Evolutionary conservation across 768 basidiomycete species (phyloP).

Genomic region (Cystobasidiopsis lactophilus): DNA sequence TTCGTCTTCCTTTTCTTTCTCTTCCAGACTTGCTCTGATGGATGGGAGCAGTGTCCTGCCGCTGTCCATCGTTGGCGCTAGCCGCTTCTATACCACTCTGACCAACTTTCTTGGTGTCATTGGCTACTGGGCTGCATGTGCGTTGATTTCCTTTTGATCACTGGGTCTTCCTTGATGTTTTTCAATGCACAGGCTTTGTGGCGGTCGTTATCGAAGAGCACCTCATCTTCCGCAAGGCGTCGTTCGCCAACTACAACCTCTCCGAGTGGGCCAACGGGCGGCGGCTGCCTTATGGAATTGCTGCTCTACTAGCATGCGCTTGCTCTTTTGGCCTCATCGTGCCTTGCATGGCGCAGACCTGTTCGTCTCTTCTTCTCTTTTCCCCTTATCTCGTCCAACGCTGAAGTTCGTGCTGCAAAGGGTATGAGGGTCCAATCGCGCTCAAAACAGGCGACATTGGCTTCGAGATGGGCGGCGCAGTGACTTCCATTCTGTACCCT

Average conservation of each 20-base stretch:
- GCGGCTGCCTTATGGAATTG: conserved; percentile 38
- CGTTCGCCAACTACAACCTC: conserved; percentile 32
- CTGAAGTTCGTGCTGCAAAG: not conserved
- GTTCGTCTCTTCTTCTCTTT: conserved; percentile 22
- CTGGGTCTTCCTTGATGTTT: not conserved
- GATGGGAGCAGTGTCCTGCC: too few relatives aligned
- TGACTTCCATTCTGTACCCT: not conserved
- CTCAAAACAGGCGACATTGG: conserved; percentile 41
- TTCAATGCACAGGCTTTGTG: not conserved
- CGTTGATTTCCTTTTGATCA: not conserved
- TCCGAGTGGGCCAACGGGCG: conserved; percentile 35
- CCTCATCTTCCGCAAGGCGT: conserved; percentile 36
- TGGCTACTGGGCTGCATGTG: conserved; percentile 20
- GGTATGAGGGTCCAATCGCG: conserved; percentile 49
- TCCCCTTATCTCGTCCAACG: not conserved
- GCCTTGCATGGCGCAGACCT: conserved; percentile 46
- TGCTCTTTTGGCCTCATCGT: conserved; percentile 37
- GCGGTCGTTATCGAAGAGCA: conserved; percentile 32
- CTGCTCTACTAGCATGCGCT: conserved; percentile 35
- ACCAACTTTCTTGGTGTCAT: conserved; percentile 47
- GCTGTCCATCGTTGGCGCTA: conserved; percentile 40
- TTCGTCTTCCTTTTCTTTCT: too few relatives aligned
- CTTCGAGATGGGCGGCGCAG: conserved; percentile 26
- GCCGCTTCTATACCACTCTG: conserved; percentile 41
- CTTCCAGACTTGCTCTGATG: too few relatives aligned